Evolutionary conservation across 352 stramenopile genomes (phyloP).

Genomic region (Globisporangium nodosum): DNA sequence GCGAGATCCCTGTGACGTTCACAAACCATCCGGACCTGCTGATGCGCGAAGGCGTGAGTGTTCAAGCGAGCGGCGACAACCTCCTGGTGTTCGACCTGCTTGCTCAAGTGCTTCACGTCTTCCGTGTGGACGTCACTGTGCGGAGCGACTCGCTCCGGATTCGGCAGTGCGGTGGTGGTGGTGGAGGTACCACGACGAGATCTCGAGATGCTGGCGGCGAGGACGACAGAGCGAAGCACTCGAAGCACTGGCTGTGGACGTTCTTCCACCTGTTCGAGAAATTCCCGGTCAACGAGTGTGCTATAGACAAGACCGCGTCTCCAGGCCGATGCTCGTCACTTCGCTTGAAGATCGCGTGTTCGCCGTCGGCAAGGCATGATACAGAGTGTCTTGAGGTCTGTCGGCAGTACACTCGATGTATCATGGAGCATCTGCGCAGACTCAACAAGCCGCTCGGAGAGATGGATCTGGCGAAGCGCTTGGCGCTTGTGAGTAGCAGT

Average conservation of each 20-base stretch:
- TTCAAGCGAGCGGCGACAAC: constrained; percentile 22
- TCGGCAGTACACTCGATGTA: constrained; percentile 18
- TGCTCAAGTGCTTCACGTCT: constrained; percentile 9
- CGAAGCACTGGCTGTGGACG: constrained; percentile 19
- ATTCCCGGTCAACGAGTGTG: constrained; percentile 30
- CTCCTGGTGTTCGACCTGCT: constrained; percentile 24
- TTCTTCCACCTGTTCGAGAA: constrained; percentile 56
- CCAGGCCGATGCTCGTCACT: constrained; percentile 6
- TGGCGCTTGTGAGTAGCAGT: constrained; percentile 7
- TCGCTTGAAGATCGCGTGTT: constrained; percentile 21
- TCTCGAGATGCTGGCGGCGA: not conserved
- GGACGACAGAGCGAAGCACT: not conserved
- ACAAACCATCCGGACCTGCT: not conserved
- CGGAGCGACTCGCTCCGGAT: constrained; percentile 51
- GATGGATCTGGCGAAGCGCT: constrained; percentile 22
- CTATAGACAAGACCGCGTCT: not conserved
- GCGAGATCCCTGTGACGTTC: constrained; percentile 20
- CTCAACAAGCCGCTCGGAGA: constrained; percentile 52
- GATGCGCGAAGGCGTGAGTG: constrained; percentile 6
- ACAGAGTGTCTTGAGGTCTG: not conserved
- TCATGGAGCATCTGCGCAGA: constrained; percentile 47
- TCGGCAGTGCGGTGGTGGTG: constrained; percentile 11
- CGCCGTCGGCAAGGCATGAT: not conserved
- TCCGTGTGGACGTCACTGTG: constrained; percentile 24
- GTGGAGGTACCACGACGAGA: too few relatives aligned